phyloP scores from a whole-genome alignment of 768 basidiomycete species.

The Mycena olivaceomarginata region DNA sequence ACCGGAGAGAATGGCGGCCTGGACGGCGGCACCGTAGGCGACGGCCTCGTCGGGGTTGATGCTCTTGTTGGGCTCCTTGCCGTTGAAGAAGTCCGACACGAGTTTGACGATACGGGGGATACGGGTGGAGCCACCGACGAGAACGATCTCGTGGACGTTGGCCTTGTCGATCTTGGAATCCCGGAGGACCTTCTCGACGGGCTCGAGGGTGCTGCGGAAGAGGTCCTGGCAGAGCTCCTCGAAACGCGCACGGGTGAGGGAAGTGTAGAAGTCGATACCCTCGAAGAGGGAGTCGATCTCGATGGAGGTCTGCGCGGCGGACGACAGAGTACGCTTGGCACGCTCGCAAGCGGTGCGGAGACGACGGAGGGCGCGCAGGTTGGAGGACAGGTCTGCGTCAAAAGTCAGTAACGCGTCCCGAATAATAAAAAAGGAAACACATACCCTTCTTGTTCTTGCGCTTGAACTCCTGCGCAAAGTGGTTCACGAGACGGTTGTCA shows the following conservation, averaged over 20 bases:
- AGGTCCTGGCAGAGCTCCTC: slow-evolving; percentile 97
- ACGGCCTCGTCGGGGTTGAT: slow-evolving; percentile 99
- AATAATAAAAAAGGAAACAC: slow-evolving; percentile 41
- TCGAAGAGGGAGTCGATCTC: slow-evolving; percentile 99
- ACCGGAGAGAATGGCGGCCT: slow-evolving; percentile 98
- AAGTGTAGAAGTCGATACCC: slow-evolving; percentile 99
- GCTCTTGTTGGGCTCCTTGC: slow-evolving; percentile 99
- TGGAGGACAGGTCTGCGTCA: slow-evolving; percentile 85
- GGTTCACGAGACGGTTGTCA: slow-evolving; percentile 97
- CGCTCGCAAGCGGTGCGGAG: slow-evolving; percentile 98
- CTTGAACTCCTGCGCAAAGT: slow-evolving; percentile 98
- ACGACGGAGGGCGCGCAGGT: slow-evolving; percentile 97
- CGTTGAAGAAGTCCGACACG: slow-evolving; percentile 98
- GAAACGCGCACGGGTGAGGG: slow-evolving; percentile 98
- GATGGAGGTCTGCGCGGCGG: slow-evolving; percentile 96
- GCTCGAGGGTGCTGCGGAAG: slow-evolving; percentile 95
- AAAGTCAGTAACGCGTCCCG: slow-evolving; percentile 32
- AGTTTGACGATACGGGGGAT: slow-evolving; percentile 98
- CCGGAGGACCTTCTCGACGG: slow-evolving; percentile 98
- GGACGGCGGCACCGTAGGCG: slow-evolving; percentile 98
- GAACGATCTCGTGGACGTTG: slow-evolving; percentile 96
- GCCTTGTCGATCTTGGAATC: slow-evolving; percentile 99
- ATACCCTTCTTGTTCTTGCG: slow-evolving; percentile 96
- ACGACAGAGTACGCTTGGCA: slow-evolving; percentile 98
- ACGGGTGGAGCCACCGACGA: slow-evolving; percentile 99